phyloP scores from a whole-genome alignment of 352 stramenopile genomes.

The Pseudoperonospora humuli region DNA sequence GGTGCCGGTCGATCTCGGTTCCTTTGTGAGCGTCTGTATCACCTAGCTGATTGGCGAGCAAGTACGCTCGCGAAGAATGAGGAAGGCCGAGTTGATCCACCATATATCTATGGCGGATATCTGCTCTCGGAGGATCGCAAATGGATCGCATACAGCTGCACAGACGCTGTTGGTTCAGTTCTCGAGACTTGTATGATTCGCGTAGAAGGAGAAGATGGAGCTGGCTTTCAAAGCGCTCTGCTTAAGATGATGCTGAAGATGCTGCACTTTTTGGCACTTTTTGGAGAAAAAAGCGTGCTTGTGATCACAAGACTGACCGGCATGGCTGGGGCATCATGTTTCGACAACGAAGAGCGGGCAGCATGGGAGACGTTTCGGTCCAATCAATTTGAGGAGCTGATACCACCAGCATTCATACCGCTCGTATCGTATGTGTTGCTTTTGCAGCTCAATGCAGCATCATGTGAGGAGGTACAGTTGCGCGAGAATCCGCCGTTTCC shows the following conservation, averaged over 20 bases:
- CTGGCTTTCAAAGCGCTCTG: constrained; percentile 26
- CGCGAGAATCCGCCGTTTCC: constrained; percentile 29
- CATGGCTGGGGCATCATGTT: constrained; percentile 5
- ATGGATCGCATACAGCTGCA: constrained; percentile 49
- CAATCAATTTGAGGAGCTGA: constrained; percentile 21
- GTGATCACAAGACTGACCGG: constrained; percentile 34
- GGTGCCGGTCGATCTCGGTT: constrained; percentile 23
- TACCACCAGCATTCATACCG: constrained; percentile 25
- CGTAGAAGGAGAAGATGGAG: constrained; percentile 14
- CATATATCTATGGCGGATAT: constrained; percentile 50
- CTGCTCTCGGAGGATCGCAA: constrained; percentile 44
- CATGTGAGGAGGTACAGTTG: constrained; percentile 34
- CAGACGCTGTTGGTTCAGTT: constrained; percentile 50
- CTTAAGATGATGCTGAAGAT: constrained; percentile 39
- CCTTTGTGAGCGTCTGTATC: constrained; percentile 57
- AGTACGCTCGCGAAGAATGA: constrained; percentile 1
- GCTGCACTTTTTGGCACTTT: constrained; percentile 49
- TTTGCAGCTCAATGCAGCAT: constrained; percentile 28
- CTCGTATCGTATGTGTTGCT: constrained; percentile 36
- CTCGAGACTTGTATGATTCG: constrained; percentile 46
- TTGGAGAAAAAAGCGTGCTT: constrained; percentile 39
- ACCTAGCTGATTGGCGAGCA: constrained; percentile 36
- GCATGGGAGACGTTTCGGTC: constrained; percentile 34
- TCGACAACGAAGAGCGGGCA: constrained; percentile 29
- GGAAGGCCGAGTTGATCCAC: constrained; percentile 4